Evolutionary conservation across 345 rosid species (phyloP).

Genomic region (Anacardium occidentale): DNA sequence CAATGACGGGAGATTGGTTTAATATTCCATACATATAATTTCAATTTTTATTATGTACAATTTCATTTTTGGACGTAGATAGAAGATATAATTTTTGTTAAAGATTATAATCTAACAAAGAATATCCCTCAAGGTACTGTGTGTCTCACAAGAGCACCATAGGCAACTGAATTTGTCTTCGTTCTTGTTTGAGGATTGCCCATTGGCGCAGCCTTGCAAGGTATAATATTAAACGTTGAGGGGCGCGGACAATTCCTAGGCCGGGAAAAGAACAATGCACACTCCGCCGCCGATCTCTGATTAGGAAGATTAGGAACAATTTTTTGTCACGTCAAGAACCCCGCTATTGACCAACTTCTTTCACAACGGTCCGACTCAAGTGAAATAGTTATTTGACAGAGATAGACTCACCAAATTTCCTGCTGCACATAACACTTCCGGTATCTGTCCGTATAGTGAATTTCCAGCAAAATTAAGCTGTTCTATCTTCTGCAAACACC

Average conservation of each 20-base stretch:
- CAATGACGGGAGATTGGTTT: no score
- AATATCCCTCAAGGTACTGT: not conserved
- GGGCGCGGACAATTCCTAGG: conserved; percentile 23
- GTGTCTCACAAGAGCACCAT: conserved; percentile 24
- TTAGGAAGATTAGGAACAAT: conserved; percentile 38
- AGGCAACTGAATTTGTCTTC: conserved; percentile 24
- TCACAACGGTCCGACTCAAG: conserved; percentile 35
- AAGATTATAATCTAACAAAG: not conserved
- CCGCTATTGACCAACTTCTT: conserved; percentile 27
- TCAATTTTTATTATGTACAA: no score
- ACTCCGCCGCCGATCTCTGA: conserved; percentile 41
- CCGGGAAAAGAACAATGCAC: conserved; percentile 25
- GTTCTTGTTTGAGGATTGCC: not conserved
- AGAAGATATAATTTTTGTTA: no score
- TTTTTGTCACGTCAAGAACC: conserved; percentile 35
- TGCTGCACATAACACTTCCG: conserved; percentile 37
- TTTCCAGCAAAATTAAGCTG: conserved; percentile 42
- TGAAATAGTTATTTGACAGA: conserved; percentile 43
- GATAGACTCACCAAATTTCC: conserved; percentile 31
- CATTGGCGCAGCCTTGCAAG: conserved; percentile 25
- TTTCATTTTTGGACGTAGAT: no score
- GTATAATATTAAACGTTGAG: conserved; percentile 22
- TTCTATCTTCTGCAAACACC: conserved; percentile 38
- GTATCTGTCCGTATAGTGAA: conserved; percentile 37
- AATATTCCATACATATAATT: no score